Evolutionary conservation across 495 filamentous ascomycete genomes (phyloP).

Genomic region (Xylaria scruposa): DNA sequence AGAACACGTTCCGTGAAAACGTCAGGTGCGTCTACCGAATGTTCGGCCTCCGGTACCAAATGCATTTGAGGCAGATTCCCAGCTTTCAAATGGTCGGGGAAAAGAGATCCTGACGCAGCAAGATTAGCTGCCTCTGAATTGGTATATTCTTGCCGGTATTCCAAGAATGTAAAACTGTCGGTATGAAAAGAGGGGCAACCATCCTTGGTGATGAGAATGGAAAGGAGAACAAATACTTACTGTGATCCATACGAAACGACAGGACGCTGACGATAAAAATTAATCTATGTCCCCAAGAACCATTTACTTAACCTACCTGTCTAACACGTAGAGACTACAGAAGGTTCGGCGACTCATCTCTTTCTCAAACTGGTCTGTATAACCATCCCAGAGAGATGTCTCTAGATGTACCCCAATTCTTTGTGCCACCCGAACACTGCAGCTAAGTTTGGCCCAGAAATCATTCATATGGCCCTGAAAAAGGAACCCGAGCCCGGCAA

Average conservation of each 20-base stretch:
- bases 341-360: slow-evolving; percentile 36
- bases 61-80: slow-evolving; percentile 5
- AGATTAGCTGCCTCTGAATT: neutral
- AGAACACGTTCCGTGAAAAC: slow-evolving; percentile 37
- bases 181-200: neutral
- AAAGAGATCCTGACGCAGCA: neutral
- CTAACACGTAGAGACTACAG: slow-evolving; percentile 42
- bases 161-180: neutral
- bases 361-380: slow-evolving; percentile 29
- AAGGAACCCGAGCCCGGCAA: slow-evolving; percentile 19
- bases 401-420: slow-evolving; percentile 32
- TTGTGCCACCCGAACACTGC: slow-evolving; percentile 33
- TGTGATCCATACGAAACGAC: slow-evolving; percentile 12
- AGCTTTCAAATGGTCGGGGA: neutral
- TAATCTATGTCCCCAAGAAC: neutral
- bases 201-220: neutral
- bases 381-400: neutral
- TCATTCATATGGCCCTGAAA: slow-evolving; percentile 24
- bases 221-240: neutral
- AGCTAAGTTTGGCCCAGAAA: slow-evolving; percentile 20
- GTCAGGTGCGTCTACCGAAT: slow-evolving; percentile 21
- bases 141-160: neutral
- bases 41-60: neutral
- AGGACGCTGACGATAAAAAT: neutral
- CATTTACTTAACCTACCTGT: slow-evolving; percentile 27